Conservation (phyloP, 129 eudicot genomes). For the Rutidosis leptorrhynchoides region DNA sequence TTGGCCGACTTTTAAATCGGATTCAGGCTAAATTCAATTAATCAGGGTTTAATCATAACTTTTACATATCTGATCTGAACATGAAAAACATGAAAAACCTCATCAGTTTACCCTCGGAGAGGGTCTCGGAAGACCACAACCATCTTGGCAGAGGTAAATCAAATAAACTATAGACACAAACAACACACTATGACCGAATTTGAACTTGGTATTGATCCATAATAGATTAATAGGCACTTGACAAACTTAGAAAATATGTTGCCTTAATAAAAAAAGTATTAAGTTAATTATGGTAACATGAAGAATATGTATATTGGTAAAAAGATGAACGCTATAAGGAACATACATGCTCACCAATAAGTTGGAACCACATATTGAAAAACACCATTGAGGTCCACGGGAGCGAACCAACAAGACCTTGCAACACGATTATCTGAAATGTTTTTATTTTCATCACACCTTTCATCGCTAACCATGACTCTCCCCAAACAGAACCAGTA, state of each 20-base stretch:
- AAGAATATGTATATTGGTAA: not conserved
- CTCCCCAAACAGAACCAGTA: constrained; percentile 61
- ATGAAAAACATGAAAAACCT: too few relatives aligned
- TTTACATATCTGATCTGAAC: too few relatives aligned
- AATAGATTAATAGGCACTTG: not conserved
- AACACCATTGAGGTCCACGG: constrained; percentile 99
- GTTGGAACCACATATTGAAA: constrained; percentile 86
- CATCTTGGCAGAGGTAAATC: too few relatives aligned
- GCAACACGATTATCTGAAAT: constrained; percentile 91
- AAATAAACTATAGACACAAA: too few relatives aligned
- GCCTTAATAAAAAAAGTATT: not conserved
- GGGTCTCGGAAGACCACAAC: too few relatives aligned
- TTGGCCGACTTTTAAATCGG: too few relatives aligned
- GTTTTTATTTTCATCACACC: constrained; percentile 69
- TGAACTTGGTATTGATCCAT: not conserved
- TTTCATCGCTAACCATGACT: constrained; percentile 90
- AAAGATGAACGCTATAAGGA: constrained; percentile 3
- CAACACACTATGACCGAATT: too few relatives aligned
- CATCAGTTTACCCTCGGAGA: too few relatives aligned
- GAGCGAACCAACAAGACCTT: constrained; percentile 90
- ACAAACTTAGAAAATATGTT: not conserved
- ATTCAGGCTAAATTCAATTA: too few relatives aligned
- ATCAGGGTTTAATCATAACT: too few relatives aligned
- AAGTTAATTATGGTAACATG: not conserved
- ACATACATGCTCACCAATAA: constrained; percentile 69